Base-by-base conservation (phyloP, 306 rosid species). In the Medicago lupulina region DNA sequence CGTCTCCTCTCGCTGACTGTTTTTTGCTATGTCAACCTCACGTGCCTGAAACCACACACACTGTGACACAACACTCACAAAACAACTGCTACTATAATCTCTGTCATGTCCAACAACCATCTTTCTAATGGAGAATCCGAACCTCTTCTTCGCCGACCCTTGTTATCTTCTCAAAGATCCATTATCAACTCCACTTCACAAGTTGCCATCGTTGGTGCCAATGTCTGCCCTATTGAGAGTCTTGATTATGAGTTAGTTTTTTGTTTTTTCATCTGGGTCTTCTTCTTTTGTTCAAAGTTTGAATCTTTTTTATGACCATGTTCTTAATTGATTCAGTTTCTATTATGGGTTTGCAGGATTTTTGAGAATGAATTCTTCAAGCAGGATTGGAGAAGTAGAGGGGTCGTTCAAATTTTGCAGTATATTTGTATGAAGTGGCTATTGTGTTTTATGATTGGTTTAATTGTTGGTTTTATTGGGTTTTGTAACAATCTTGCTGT, bases 331-430 rank as follows among this genome's bases (percentile, higher is more conserved):
- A 31, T 46, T 5, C 1, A 2, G 16, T 75, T 76, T 57, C 65
- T 31, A 0, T 36, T 17, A 0, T 77, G 67, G 77, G 71, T 67
- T 6, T 81, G 79, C 78, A 90, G 97, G 91, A 88, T 89, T 76
- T 70, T 89, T 5, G 97, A 96, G 86, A 90, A 96, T 76, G 93
- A 96, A 81, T 84, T 88, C 78, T 89, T 89, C 83, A 88, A 85
- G 85, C 99, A 92, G 83, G 99, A 96, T 71, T 96, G 99, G 99
- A 87, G 99, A 61, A 90, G 90, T 74, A 84, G 89, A 44, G 78
- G 80, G 64, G 80, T 70, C 77, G 53, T 62, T 47, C 88, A 87
- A 72, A 87, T 88, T 14, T 82, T 86, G 19, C 97, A 90, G 85
- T 92, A 84, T 76, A 69, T 86, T 10, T 78, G 80, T 39, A 86